Percentiles rank a stretch among this genome's conserved stretches.
phyloP scores from a whole-genome alignment of 202 grass and related monocot genomes.

The Brachypodium distachyon region DNA sequence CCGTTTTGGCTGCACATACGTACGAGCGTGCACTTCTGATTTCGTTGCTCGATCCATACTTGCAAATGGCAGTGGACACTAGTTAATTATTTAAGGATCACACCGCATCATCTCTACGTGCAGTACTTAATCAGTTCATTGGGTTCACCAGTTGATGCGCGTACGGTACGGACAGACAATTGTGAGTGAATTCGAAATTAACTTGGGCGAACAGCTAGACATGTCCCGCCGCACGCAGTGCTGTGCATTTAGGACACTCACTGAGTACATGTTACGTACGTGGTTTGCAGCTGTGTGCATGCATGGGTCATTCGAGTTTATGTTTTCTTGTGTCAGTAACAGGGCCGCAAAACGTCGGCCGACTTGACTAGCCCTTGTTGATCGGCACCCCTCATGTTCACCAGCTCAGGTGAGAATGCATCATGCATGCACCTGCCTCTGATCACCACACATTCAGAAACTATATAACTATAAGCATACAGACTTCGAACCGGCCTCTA shows the following conservation, averaged over 20 bases:
- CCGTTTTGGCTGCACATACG: not conserved
- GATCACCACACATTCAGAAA: too few relatives aligned
- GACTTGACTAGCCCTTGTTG: slow-evolving; percentile 12
- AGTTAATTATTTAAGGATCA: too few relatives aligned
- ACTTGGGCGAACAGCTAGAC: not conserved
- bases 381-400: not conserved
- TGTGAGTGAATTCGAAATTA: not conserved
- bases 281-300: slow-evolving; percentile 4
- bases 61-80: not conserved
- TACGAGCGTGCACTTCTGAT: not conserved
- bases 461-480: too few relatives aligned
- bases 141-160: too few relatives aligned
- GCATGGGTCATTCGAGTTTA: slow-evolving; percentile 24
- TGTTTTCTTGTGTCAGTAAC: slow-evolving; percentile 26
- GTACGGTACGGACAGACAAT: too few relatives aligned
- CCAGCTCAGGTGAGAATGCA: not conserved
- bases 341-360: not conserved
- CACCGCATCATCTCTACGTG: too few relatives aligned
- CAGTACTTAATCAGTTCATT: too few relatives aligned
- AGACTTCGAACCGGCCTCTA: too few relatives aligned
- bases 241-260: not conserved
- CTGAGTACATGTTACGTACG: not conserved
- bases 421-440: not conserved
- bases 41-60: not conserved
- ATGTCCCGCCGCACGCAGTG: not conserved